These are phyloP conservation scores for Ophiostoma sp. DNA, from an alignment of 2,329 filamentous ascomycete genomes.

Conservation along the genomic window DNA sequence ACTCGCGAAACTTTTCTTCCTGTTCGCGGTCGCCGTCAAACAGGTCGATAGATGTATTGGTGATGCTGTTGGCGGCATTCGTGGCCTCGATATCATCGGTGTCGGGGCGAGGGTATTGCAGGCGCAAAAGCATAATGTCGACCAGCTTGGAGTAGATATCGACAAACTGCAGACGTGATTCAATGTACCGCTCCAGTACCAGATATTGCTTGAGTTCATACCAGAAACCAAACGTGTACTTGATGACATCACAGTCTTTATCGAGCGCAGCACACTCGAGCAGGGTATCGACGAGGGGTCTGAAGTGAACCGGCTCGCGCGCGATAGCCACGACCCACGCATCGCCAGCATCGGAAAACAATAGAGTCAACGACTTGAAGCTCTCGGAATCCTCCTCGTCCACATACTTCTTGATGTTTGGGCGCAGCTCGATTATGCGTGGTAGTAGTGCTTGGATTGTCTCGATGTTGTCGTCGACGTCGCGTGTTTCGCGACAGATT, in stretches of 20 bases:
- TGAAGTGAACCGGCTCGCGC: conserved; percentile 74
- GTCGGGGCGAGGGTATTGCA: conserved; percentile 79
- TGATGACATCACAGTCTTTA: conserved; percentile 83
- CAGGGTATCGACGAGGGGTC: conserved; percentile 78
- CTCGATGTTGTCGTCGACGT: conserved; percentile 83
- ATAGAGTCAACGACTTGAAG: conserved; percentile 80
- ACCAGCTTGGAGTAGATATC: conserved; percentile 86
- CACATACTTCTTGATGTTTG: conserved; percentile 69
- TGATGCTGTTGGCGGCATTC: conserved; percentile 36
- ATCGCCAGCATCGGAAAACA: conserved; percentile 90
- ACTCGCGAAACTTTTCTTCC: conserved; percentile 95
- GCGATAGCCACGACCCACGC: conserved; percentile 92
- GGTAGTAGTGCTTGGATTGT: conserved; percentile 81
- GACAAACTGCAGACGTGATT: conserved; percentile 68
- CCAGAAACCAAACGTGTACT: conserved; percentile 95
- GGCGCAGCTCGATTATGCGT: conserved; percentile 66
- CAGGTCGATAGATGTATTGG: conserved; percentile 50
- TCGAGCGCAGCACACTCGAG: conserved; percentile 88
- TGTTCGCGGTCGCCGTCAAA: conserved; percentile 95
- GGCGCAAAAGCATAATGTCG: conserved; percentile 84
- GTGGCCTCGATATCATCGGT: conserved; percentile 61
- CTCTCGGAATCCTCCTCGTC: conserved; percentile 78
- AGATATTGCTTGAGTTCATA: conserved; percentile 97
- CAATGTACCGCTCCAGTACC: conserved; percentile 80
- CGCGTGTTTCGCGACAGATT: conserved; percentile 84